Percentiles rank a stretch among this genome's conserved stretches.
phyloP scores from a whole-genome alignment of 1,139 yeast genomes.

The Geotrichum phurueaensis region DNA sequence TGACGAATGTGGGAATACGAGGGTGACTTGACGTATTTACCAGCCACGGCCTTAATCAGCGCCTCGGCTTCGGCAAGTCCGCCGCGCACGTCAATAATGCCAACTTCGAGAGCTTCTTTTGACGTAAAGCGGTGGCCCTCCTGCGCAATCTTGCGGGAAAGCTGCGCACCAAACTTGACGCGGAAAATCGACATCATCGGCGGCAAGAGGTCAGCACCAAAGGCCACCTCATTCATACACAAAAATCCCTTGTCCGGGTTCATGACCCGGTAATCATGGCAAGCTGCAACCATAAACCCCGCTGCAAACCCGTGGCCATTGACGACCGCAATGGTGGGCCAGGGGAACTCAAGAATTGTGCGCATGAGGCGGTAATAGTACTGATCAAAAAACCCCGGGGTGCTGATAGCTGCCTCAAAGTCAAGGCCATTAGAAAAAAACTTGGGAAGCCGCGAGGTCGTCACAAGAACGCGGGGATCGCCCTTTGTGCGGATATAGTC shows the following conservation, averaged over 20 bases:
- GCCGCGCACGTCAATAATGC: constrained; percentile 34
- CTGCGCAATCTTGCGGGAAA: constrained; percentile 30
- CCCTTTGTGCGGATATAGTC: constrained; percentile 27
- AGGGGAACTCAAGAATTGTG: constrained; percentile 35
- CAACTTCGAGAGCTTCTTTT: constrained; percentile 31
- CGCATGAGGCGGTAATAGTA: constrained; percentile 33
- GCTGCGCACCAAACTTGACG: constrained; percentile 30
- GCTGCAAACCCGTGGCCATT: constrained; percentile 42
- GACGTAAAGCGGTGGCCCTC: constrained; percentile 35
- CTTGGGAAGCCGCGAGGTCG: constrained; percentile 35
- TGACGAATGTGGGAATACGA: constrained; percentile 32
- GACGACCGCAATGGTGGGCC: constrained; percentile 38
- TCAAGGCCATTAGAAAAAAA: constrained; percentile 40
- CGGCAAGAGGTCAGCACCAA: constrained; percentile 36
- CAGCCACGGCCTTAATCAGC: constrained; percentile 27
- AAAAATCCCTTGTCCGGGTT: constrained; percentile 36
- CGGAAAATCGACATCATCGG: constrained; percentile 36
- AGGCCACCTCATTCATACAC: constrained; percentile 38
- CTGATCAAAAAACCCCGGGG: constrained; percentile 34
- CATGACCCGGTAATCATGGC: constrained; percentile 39
- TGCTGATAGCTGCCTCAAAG: constrained; percentile 32
- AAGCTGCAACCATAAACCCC: constrained; percentile 37
- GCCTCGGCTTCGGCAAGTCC: constrained; percentile 32
- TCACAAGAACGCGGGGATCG: constrained; percentile 33
- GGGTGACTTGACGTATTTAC: constrained; percentile 22